Percentiles rank a stretch among this genome's conserved stretches.
Evolutionary conservation across 768 basidiomycete species (phyloP).

Genomic region (Saitozyma sp.): DNA sequence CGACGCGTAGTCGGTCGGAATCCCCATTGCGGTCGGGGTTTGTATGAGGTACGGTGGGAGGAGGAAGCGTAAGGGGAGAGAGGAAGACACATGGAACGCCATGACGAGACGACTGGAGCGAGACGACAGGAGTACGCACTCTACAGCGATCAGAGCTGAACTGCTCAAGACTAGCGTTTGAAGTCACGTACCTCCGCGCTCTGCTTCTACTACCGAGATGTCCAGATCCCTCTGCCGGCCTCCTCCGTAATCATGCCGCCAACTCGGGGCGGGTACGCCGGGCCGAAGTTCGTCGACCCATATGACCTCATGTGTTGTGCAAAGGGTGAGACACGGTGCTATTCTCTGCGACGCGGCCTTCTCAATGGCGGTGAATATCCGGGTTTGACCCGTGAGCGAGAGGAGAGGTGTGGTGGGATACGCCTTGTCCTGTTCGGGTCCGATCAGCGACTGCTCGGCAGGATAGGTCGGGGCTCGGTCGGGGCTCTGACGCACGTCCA

Average conservation of each 20-base stretch:
- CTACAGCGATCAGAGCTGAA: not conserved
- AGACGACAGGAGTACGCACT: constrained; percentile 21
- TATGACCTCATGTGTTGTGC: constrained; percentile 29
- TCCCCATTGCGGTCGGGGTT: too few relatives aligned
- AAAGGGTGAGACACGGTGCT: constrained; percentile 10
- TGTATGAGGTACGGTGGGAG: too few relatives aligned
- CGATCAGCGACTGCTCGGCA: too few relatives aligned
- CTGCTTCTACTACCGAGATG: constrained; percentile 8
- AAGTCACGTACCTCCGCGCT: constrained; percentile 5
- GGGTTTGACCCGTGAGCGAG: too few relatives aligned
- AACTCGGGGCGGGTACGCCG: constrained; percentile 17
- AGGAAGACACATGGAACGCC: constrained; percentile 9
- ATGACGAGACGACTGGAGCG: constrained; percentile 13
- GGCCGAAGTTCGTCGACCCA: constrained; percentile 28
- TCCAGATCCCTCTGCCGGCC: constrained; percentile 16
- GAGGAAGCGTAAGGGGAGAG: too few relatives aligned
- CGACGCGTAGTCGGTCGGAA: too few relatives aligned
- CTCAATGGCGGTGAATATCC: constrained; percentile 23
- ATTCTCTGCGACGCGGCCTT: constrained; percentile 18
- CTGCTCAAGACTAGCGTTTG: too few relatives aligned
- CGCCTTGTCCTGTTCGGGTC: too few relatives aligned
- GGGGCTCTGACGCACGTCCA: too few relatives aligned
- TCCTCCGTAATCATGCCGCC: constrained; percentile 29
- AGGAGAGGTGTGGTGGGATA: too few relatives aligned
- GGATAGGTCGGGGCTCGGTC: too few relatives aligned